These are phyloP conservation scores for Avena insularis DNA, from an alignment of 176 grass and related monocot species.

Conservation along the genomic window DNA sequence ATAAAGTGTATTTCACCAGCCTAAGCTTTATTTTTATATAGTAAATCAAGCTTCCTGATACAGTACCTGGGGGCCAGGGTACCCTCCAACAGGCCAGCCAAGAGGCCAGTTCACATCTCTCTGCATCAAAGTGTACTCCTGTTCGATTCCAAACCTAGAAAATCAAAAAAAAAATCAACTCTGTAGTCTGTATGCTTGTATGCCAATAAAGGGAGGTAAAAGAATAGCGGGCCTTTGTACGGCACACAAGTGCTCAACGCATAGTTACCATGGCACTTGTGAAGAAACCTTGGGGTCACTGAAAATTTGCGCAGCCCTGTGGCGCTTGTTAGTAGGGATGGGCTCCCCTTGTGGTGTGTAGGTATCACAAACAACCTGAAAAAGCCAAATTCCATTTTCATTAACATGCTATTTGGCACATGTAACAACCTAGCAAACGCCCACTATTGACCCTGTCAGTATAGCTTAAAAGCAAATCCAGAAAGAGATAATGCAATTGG, in stretches of 20 bases:
- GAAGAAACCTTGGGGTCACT: constrained; percentile 71
- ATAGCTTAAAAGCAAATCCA: not conserved
- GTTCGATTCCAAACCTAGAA: constrained; percentile 94
- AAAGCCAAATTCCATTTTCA: constrained; percentile 12
- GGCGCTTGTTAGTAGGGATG: constrained; percentile 82
- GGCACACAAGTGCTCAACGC: not conserved
- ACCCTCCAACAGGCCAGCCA: constrained; percentile 98
- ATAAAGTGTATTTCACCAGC: constrained; percentile 1
- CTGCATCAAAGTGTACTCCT: constrained; percentile 97
- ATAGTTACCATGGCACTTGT: constrained; percentile 86
- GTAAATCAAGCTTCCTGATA: constrained; percentile 25
- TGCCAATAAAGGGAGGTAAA: not conserved
- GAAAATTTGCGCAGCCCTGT: constrained; percentile 78
- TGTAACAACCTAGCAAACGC: constrained; percentile 5
- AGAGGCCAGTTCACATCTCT: constrained; percentile 94
- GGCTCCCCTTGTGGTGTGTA: constrained; percentile 78
- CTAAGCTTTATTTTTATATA: not conserved
- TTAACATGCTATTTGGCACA: not conserved
- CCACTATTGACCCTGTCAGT: not conserved
- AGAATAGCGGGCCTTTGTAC: not conserved
- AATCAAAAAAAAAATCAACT: constrained; percentile 15
- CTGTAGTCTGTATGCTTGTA: not conserved
- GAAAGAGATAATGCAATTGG: not conserved
- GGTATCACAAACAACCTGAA: constrained; percentile 79
- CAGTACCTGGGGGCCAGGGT: constrained; percentile 95